Percentiles rank a stretch among this genome's conserved stretches.
phyloP scores from a whole-genome alignment of 169 alveolate genomes.

The Plasmodium falciparum region DNA sequence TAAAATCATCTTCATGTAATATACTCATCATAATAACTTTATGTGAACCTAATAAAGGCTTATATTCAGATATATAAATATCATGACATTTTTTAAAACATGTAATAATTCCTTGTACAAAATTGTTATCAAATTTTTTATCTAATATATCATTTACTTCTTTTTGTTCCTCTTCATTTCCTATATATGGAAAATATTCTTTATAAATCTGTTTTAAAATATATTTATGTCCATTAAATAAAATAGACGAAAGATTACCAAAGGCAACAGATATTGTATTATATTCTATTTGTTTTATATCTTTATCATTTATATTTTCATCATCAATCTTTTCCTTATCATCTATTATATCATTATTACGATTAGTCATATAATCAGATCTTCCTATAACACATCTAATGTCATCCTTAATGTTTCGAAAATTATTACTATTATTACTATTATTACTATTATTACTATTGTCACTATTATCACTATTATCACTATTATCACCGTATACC shows the following conservation, averaged over 20 bases:
- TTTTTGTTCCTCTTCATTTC: not conserved
- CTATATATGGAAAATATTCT: slow-evolving; percentile 44
- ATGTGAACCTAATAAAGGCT: not conserved
- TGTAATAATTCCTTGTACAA: slow-evolving; percentile 30
- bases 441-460: slow-evolving; percentile 37
- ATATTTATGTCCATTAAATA: slow-evolving; percentile 61
- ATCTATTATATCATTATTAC: not conserved
- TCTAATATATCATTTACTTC: slow-evolving; percentile 27
- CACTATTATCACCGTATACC: slow-evolving; percentile 18
- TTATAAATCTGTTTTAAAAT: slow-evolving; percentile 46
- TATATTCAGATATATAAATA: not conserved
- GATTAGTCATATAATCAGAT: slow-evolving; percentile 55
- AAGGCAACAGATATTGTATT: slow-evolving; percentile 73
- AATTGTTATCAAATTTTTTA: slow-evolving; percentile 38
- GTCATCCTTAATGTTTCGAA: slow-evolving; percentile 40
- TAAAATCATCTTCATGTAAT: slow-evolving; percentile 21
- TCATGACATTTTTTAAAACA: slow-evolving; percentile 38
- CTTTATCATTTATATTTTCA: not conserved
- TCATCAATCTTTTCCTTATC: no score
- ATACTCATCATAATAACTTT: slow-evolving; percentile 12
- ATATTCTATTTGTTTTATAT: slow-evolving; percentile 65
- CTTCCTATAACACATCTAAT: slow-evolving; percentile 70
- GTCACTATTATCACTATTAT: slow-evolving; percentile 19
- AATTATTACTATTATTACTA: slow-evolving; percentile 13
- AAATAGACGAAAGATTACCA: slow-evolving; percentile 31